Percentiles rank a stretch among this genome's conserved stretches.
Conservation (phyloP, 192 early-diverging fungal species). For the Linnemannia exigua region DNA sequence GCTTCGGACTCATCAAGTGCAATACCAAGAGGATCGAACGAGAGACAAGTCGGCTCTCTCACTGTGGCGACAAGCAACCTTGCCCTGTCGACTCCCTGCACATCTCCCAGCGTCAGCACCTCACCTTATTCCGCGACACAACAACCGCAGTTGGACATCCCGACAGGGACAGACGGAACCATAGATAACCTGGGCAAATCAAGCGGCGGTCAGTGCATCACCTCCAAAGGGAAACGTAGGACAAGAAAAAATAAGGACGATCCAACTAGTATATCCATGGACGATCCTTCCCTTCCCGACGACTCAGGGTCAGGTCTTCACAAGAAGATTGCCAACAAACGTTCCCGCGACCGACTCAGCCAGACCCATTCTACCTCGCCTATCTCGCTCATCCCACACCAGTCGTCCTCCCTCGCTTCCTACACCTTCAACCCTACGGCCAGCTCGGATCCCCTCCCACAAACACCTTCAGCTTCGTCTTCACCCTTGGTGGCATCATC, state of each 20-base stretch:
- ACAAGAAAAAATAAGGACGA: background rate
- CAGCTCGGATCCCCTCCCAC: background rate
- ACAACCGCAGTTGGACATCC: background rate
- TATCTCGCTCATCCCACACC: background rate
- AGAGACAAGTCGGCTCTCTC: constrained; percentile 12
- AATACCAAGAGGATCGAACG: background rate
- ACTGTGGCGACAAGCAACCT: constrained; percentile 31
- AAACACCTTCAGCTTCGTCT: background rate
- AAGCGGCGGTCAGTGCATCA: background rate
- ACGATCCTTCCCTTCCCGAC: background rate
- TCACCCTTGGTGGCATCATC: background rate
- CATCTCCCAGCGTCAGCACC: constrained; percentile 9
- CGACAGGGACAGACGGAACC: background rate
- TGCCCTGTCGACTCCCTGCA: constrained; percentile 17
- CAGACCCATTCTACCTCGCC: background rate
- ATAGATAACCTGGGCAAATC: background rate
- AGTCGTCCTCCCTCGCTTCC: background rate
- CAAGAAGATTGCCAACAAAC: constrained; percentile 18
- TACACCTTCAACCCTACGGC: background rate
- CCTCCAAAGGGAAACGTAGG: background rate
- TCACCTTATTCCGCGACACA: background rate
- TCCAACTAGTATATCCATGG: background rate
- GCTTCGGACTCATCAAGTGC: background rate
- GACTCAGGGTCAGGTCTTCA: background rate
- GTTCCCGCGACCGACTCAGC: constrained; percentile 12